Percentiles rank a stretch among this genome's conserved stretches.
Evolutionary conservation across 73 alveolate genomes (phyloP).

Genomic region (Uronychia binucleata): DNA sequence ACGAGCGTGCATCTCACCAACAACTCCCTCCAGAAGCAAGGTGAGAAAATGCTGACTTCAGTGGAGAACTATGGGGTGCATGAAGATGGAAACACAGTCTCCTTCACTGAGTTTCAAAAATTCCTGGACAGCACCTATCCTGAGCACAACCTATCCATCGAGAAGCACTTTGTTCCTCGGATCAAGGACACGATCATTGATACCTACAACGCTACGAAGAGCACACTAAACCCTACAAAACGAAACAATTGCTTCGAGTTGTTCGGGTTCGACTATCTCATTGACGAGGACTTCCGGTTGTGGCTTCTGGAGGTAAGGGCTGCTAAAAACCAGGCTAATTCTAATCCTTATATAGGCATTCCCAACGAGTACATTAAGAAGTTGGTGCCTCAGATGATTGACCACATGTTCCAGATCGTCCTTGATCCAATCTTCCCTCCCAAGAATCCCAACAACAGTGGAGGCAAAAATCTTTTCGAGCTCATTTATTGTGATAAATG

Average conservation of each 20-base stretch:
- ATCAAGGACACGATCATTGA: conserved; percentile 49
- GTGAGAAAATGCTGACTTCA: conserved; percentile 11
- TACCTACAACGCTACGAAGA: conserved; percentile 13
- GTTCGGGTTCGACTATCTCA: conserved; percentile 77
- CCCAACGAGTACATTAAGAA: conserved; percentile 61
- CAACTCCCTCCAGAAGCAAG: conserved; percentile 77
- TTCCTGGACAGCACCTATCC: conserved; percentile 48
- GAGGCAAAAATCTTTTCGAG: conserved; percentile 8
- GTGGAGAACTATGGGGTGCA: conserved; percentile 62
- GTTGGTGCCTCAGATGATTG: conserved; percentile 78
- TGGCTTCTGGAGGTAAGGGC: conserved; percentile 75
- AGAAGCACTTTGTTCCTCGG: conserved; percentile 34
- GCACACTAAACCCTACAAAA: conserved; percentile 49
- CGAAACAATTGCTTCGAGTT: conserved; percentile 70
- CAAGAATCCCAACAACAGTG: background rate
- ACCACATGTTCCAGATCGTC: conserved; percentile 73
- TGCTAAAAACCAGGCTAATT: no score
- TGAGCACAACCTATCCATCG: conserved; percentile 24
- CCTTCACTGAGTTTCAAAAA: conserved; percentile 72
- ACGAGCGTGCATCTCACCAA: conserved; percentile 86
- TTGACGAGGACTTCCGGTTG: conserved; percentile 73
- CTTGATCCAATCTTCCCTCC: conserved; percentile 67
- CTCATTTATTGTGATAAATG: conserved; percentile 11
- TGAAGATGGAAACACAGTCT: conserved; percentile 87
- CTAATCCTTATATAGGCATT: conserved; percentile 71